Base-by-base conservation (phyloP, 139 green algal species). In the Coelastrella sp. region DNA sequence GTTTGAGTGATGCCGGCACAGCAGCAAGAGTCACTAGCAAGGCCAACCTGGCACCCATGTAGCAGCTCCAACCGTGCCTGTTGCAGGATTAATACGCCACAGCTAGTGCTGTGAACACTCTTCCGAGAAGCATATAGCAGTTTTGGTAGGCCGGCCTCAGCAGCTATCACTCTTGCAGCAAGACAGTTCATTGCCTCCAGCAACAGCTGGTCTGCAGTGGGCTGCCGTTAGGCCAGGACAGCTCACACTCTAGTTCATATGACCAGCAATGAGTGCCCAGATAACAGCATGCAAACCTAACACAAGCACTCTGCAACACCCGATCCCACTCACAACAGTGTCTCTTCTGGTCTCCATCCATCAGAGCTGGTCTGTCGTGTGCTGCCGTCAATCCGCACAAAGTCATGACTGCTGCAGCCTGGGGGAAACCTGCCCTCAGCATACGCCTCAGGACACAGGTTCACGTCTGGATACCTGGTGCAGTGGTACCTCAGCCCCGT, bases 401-500 rank as follows among this genome's bases (percentile, higher is more conserved):
- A 99, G 93, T 99, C 98, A 7, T 92, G 92, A 47, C 93, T 91
- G n/a, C 86, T 92, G 78, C 92, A 95, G 47, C 95, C 96, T 7
- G 96, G 82, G 0, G 97, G 96, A 75, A 99, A 98, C 47, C 91
- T 89, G 20, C 97, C 97, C 90, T 98, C 92, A n/a, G 89, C 91
- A 80, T 93, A 97, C n/a, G 95, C 96, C 13, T 20, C 61, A 19
- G 81, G 81, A 59, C 81, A 98, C 19, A 98, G 90, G 93, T 98
- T 94, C 7, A 98, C 85, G 60, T 97, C 95, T 0, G 96, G 94
- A 65, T 87, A 13, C 89, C 93, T 95, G 32, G 91, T 95, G 95
- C 96, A 99, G 92, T 99, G 97, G 92, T 99, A 99, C 47, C 96
- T 93, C 82, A 95, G 82, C 11, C 64, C 86, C 0, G 94, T 98